Evolutionary conservation across 495 filamentous ascomycete genomes (phyloP).

Genomic region (Hypoxylon perforatum): DNA sequence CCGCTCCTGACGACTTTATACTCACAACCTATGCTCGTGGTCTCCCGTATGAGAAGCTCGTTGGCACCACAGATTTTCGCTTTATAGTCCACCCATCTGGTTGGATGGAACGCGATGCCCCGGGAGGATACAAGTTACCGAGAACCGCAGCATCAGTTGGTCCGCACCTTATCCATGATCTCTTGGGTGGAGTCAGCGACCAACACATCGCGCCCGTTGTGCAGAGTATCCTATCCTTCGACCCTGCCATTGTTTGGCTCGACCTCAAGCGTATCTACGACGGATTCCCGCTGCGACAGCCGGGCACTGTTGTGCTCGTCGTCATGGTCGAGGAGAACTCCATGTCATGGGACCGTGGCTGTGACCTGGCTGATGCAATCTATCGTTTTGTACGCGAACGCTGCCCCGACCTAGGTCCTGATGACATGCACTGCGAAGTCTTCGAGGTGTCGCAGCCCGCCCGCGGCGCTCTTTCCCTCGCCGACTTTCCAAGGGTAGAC

Average conservation of each 20-base stretch:
- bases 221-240: too few relatives aligned
- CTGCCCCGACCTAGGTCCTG: background rate
- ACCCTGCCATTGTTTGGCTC: too few relatives aligned
- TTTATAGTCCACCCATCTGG: background rate
- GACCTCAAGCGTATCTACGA: too few relatives aligned
- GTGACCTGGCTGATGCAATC: background rate
- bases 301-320: background rate
- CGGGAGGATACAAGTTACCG: background rate
- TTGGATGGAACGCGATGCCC: background rate
- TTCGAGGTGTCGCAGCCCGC: background rate
- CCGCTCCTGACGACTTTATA: too few relatives aligned
- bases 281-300: too few relatives aligned
- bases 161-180: background rate
- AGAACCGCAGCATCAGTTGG: background rate
- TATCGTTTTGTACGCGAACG: background rate
- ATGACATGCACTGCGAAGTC: background rate
- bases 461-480: background rate
- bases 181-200: background rate
- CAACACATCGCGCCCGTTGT: background rate
- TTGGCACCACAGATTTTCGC: background rate
- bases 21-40: background rate
- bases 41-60: background rate
- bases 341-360: background rate
- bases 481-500: too few relatives aligned
- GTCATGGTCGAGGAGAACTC: background rate